phyloP scores from a whole-genome alignment of 164 flowering plant genomes.

The Aristolochia fimbriata region DNA sequence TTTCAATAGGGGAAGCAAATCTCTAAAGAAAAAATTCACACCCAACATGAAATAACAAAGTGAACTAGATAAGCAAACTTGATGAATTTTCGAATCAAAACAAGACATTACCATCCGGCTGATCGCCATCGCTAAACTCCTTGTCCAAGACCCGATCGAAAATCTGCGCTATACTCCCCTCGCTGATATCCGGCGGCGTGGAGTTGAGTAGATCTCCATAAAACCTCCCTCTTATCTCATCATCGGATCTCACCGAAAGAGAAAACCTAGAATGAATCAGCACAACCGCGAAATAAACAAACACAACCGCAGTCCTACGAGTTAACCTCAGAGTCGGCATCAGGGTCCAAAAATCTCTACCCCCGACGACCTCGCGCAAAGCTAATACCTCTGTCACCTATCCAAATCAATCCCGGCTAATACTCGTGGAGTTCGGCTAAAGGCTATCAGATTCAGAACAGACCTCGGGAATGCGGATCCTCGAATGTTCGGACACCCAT shows the following conservation, averaged over 20 bases:
- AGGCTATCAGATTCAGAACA: too few species aligned
- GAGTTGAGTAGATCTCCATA: constrained; percentile 56
- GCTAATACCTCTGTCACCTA: neutral
- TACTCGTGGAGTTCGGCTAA: neutral
- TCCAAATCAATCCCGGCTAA: neutral
- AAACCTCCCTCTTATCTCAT: constrained; percentile 70
- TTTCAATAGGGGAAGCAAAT: neutral
- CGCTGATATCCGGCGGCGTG: constrained; percentile 42
- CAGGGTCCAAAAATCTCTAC: too few species aligned
- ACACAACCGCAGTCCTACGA: neutral
- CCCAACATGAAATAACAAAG: neutral
- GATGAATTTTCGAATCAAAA: neutral
- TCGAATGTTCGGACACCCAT: too few species aligned
- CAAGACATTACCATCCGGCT: constrained; percentile 53
- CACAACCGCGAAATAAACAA: neutral
- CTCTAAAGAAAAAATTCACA: neutral
- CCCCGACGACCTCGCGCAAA: too few species aligned
- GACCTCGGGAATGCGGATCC: too few species aligned
- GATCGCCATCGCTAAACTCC: constrained; percentile 86
- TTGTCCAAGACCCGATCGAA: constrained; percentile 88
- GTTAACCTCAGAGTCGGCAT: neutral
- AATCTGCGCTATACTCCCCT: constrained; percentile 75
- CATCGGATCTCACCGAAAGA: constrained; percentile 47
- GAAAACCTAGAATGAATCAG: neutral
- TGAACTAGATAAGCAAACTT: neutral